These are phyloP conservation scores for Cylindrotheca fusiformis DNA, from an alignment of 108 stramenopile genomes.

Conservation along the genomic window DNA sequence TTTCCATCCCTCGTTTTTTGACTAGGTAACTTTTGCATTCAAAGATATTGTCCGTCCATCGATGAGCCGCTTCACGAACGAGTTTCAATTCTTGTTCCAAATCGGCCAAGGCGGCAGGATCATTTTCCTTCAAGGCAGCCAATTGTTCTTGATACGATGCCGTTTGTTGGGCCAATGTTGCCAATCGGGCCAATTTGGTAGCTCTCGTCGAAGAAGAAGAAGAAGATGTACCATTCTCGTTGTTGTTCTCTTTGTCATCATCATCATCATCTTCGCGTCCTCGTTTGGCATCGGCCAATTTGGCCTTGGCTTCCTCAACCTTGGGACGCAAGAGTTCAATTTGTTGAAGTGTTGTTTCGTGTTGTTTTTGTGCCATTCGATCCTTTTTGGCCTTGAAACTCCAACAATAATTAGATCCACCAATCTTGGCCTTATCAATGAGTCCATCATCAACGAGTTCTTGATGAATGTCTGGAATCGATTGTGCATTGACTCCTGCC, in stretches of 20 bases:
- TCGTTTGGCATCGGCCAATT: conserved; percentile 80
- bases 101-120: conserved; percentile 83
- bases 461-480: conserved; percentile 73
- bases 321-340: conserved; percentile 46
- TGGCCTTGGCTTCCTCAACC: conserved; percentile 55
- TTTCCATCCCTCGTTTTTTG: conserved; percentile 89
- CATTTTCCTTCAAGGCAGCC: conserved; percentile 79
- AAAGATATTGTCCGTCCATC: conserved; percentile 95
- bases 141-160: conserved; percentile 41
- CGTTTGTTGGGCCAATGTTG: conserved; percentile 45
- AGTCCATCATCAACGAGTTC: conserved; percentile 80
- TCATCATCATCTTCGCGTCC: conserved; percentile 67
- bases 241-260: conserved; percentile 2
- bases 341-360: conserved; percentile 44
- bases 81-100: conserved; percentile 45
- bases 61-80: conserved; percentile 67
- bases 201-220: conserved; percentile 32
- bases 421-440: conserved; percentile 92
- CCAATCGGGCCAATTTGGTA: conserved; percentile 57
- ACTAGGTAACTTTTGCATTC: conserved; percentile 68
- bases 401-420: conserved; percentile 91
- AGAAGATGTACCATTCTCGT: conserved; percentile 6
- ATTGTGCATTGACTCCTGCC: conserved; percentile 80
- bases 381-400: conserved; percentile 88
- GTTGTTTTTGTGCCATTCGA: conserved; percentile 55